These are phyloP conservation scores for Croton laevigatus DNA, from an alignment of 441 rosid species.

Conservation along the genomic window DNA sequence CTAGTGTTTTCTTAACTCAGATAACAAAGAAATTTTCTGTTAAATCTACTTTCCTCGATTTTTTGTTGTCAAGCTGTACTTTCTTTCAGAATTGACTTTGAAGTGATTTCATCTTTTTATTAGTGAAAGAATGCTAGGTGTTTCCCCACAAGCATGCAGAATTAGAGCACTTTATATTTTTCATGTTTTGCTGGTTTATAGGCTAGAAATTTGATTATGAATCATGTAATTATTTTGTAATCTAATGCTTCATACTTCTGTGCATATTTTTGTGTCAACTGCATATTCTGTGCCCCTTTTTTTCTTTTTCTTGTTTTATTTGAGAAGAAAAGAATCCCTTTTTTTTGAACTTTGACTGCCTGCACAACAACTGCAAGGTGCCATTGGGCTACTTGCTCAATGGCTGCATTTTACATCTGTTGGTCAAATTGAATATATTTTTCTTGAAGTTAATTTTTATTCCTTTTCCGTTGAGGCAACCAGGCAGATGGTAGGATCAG, in stretches of 20 bases:
- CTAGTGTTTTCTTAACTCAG: background rate
- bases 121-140: background rate
- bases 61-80: background rate
- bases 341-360: background rate
- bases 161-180: background rate
- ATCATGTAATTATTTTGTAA: background rate
- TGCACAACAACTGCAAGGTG: background rate
- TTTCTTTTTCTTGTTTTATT: background rate
- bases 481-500: conserved; percentile 62
- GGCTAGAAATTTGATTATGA: background rate
- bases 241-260: background rate
- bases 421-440: background rate
- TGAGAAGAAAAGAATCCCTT: background rate
- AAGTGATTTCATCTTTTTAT: background rate
- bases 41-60: background rate
- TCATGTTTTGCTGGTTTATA: conserved; percentile 3
- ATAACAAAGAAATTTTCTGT: background rate
- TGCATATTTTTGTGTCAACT: background rate
- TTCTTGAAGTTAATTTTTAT: conserved; percentile 8
- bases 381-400: background rate
- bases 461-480: conserved; percentile 12
- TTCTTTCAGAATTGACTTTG: background rate
- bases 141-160: background rate
- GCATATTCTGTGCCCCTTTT: background rate
- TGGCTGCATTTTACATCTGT: background rate